Conservation (phyloP, 495 filamentous ascomycete species). For the Lasiosphaeris hirsuta region DNA sequence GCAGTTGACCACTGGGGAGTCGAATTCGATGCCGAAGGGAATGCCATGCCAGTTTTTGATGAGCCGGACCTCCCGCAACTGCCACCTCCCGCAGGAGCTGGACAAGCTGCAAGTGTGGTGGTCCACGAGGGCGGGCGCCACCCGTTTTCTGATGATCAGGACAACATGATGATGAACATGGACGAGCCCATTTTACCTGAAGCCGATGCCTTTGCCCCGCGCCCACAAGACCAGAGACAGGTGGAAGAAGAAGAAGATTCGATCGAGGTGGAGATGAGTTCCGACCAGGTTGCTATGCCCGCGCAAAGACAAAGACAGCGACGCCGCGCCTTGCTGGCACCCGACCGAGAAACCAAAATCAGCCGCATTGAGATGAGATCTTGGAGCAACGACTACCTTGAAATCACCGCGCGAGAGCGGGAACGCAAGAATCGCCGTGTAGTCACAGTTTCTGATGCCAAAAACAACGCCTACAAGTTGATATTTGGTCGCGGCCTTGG, state of each 20-base stretch:
- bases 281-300: conserved; percentile 20
- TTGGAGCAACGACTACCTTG: conserved; percentile 60
- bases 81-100: conserved; percentile 15
- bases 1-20: conserved; percentile 37
- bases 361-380: conserved; percentile 51
- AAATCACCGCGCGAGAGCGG: conserved; percentile 46
- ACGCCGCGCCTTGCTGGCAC: conserved; percentile 24
- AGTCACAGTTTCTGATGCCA: conserved; percentile 31
- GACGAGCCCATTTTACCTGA: conserved; percentile 8
- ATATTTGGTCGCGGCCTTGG: conserved; percentile 45
- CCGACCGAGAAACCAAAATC: conserved; percentile 47
- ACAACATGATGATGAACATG: conserved; percentile 22
- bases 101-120: not conserved
- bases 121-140: conserved; percentile 7
- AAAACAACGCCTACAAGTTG: conserved; percentile 43
- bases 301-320: conserved; percentile 26
- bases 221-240: not conserved
- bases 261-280: conserved; percentile 18
- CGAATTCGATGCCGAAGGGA: conserved; percentile 42
- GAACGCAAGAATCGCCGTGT: conserved; percentile 1
- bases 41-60: conserved; percentile 27
- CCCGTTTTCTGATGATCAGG: conserved; percentile 15
- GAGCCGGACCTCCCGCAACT: conserved; percentile 38
- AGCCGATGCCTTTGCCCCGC: conserved; percentile 4
- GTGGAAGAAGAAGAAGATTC: conserved; percentile 14